Base-by-base conservation (phyloP, 2,329 filamentous ascomycete genomes). In the Cordyceps javanica region DNA sequence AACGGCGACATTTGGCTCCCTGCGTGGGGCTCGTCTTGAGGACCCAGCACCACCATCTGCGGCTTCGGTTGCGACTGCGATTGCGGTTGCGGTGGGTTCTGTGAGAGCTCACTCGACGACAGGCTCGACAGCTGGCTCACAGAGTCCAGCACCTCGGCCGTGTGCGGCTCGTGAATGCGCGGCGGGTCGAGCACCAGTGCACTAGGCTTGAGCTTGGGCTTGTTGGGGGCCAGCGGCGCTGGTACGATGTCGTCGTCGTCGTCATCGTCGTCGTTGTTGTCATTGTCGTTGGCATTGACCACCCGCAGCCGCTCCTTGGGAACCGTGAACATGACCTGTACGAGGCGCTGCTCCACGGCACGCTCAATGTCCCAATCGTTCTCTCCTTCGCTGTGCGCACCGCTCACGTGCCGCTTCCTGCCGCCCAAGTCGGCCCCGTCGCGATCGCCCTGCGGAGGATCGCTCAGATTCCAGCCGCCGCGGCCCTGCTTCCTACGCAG, bases 291-390 rank as follows among this genome's bases (percentile, higher is more conserved):
- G 52, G 83, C 87, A 69, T 97, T 97, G 21, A 97, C 93, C n/a
- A 97, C 91, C 26, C 93, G 77, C 61, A 97, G 73, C 64, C 85
- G 84, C 71, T 93, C 88, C 70, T 88, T 91, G 2, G 94, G 93
- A 60, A 97, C 91, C 0, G 93, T 97, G 71, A 96, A 97, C 83
- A 96, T 94, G 67, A 91, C 82, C 70, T 92, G 89, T 60, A 92
- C 88, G 9, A 89, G 77, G 23, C 88, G 75, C 59, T 82, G 82
- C 72, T 90, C 86, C 1, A 88, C 82, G 2, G 88, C 88, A 57
- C 81, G 78, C 69, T 92, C 89, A 39, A 92, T 83, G 64, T 91
- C 89, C 88, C 88, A 90, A 56, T 91, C 87, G 70, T 83, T 86
- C 57, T 88, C 84, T 32, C 75, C 74, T 36, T 67, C 66, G 48